Evolutionary conservation across 225 moss, liverwort and hornwort species (phyloP).

Genomic region (Neckera pumila): DNA sequence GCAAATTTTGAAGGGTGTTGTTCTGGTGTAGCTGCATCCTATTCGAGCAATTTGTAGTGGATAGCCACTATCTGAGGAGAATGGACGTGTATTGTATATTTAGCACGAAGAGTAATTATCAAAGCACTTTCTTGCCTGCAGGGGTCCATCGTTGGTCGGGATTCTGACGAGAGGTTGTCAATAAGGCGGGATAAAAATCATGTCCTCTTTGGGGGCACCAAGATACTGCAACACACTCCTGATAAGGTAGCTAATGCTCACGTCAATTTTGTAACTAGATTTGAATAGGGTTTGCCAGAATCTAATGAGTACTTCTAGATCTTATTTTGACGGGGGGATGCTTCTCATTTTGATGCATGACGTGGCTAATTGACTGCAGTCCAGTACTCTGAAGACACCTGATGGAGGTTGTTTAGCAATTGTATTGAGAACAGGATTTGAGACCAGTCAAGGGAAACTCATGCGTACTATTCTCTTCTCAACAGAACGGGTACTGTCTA

Average conservation of each 20-base stretch:
- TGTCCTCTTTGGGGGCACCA: constrained; percentile 90
- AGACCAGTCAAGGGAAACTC: constrained; percentile 97
- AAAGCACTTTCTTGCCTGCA: background rate
- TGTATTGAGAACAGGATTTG: constrained; percentile 93
- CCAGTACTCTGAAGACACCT: constrained; percentile 58
- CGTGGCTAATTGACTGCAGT: constrained; percentile 33
- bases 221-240: constrained; percentile 87
- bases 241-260: constrained; percentile 47
- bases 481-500: constrained; percentile 67
- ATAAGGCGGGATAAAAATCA: constrained; percentile 88
- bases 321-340: background rate
- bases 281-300: background rate
- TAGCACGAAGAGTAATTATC: background rate
- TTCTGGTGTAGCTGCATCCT: background rate
- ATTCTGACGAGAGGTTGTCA: constrained; percentile 63
- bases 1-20: background rate
- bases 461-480: constrained; percentile 99
- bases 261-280: background rate
- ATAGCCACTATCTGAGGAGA: background rate
- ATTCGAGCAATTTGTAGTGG: background rate
- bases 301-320: background rate
- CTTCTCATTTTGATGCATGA: background rate
- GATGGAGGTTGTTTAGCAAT: constrained; percentile 98
- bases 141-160: constrained; percentile 74
- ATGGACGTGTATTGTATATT: background rate